Base-by-base conservation (phyloP, 257 asterid genomes). In the Nicotiana paniculata region DNA sequence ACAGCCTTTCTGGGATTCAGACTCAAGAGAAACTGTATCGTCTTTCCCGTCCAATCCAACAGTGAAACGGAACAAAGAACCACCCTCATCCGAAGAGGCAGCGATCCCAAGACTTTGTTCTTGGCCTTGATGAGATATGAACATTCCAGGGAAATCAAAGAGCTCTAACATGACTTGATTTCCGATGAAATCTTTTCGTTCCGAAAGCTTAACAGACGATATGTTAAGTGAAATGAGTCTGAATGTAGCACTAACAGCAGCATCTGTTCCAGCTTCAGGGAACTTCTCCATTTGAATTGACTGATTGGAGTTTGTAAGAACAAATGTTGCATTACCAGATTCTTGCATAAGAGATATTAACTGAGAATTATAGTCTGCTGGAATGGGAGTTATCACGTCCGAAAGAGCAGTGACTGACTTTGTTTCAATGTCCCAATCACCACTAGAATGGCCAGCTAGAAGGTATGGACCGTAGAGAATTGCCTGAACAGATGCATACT, bases 391-490 rank as follows among this genome's bases (percentile, higher is more conserved):
- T 24, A 95, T 86, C 92, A 91, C 90, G 77, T 93, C 92, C n/a
- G 88, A 79, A 28, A 90, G 81, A 26, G 90, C 74, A 39, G 86
- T 32, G 5, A 86, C 67, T 33, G 91, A 82, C 9, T 78, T 85
- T 64, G 93, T 89, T 21, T 89, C 79, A 55, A 96, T 82, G 84
- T 90, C 88, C 97, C 97, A 96, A 65, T 92, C 97, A 8, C 92
- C 94, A 16, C 54, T 77, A 8, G 97, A 74, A 1, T 89, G 89
- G 21, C 97, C 99, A 6, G 93, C 97, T 3, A 96, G 97, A 77
- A 94, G 97, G 89, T 96, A 96, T 69, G 97, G 97, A 48, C 99
- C 99, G 54, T 91, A 96, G 79, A 93, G 85, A 85, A 96, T 86
- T 48, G 99, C 97, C 35, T 92, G 91, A 58, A 96, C 48, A 0